These are phyloP conservation scores for Phylloporus sp. DNA, from an alignment of 768 basidiomycete species.

Conservation along the genomic window DNA sequence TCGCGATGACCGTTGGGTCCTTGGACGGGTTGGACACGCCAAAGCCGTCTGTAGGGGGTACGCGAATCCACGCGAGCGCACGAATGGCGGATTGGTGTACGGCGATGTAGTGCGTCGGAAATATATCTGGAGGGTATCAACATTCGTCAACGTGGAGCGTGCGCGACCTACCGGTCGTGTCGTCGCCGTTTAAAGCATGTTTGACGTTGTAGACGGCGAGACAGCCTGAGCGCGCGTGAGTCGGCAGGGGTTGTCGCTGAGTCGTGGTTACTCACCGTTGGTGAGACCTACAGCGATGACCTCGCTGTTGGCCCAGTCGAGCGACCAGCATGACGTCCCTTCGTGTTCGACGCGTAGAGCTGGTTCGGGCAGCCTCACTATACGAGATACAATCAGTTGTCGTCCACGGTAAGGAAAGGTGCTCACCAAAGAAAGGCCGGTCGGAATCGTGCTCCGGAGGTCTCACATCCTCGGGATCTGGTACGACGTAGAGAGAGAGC, in stretches of 20 bases:
- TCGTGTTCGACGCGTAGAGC: slow-evolving; percentile 68
- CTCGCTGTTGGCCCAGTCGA: slow-evolving; percentile 91
- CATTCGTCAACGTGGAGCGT: neutral
- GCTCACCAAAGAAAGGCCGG: slow-evolving; percentile 48
- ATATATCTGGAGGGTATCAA: slow-evolving; percentile 28
- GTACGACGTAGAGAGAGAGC: slow-evolving; percentile 70
- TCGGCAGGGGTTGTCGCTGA: neutral
- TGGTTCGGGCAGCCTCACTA: slow-evolving; percentile 61
- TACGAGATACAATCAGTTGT: neutral
- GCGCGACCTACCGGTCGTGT: slow-evolving; percentile 28
- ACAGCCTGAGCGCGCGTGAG: slow-evolving; percentile 35
- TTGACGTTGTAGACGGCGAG: slow-evolving; percentile 57
- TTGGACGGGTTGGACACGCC: slow-evolving; percentile 43
- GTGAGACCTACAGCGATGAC: slow-evolving; percentile 77
- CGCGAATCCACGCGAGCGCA: slow-evolving; percentile 66
- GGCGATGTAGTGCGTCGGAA: slow-evolving; percentile 68
- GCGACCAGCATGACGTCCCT: slow-evolving; percentile 68
- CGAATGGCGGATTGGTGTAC: slow-evolving; percentile 80
- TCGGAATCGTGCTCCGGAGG: slow-evolving; percentile 24
- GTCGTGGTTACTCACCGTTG: slow-evolving; percentile 51
- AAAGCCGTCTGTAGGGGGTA: slow-evolving; percentile 48
- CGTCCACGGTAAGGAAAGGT: neutral
- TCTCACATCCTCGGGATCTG: slow-evolving; percentile 60
- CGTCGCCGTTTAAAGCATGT: slow-evolving; percentile 34
- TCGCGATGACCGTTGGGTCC: slow-evolving; percentile 70